These are phyloP conservation scores for Jackrogersella multiformis DNA, from an alignment of 495 filamentous ascomycete genomes.

Conservation along the genomic window DNA sequence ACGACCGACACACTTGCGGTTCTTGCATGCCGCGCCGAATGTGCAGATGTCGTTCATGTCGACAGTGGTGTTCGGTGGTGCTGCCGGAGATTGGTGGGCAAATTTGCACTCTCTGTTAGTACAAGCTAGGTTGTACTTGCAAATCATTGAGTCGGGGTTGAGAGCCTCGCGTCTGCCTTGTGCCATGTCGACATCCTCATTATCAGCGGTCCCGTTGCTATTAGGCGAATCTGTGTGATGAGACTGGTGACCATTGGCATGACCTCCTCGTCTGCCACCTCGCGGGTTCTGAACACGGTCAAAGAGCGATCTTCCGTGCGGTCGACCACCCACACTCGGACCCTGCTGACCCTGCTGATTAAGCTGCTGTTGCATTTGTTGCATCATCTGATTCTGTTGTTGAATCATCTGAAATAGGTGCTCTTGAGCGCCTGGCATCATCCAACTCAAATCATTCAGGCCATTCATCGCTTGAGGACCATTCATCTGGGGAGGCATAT, in stretches of 20 bases:
- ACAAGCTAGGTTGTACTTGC: constrained; percentile 88
- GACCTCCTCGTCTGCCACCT: constrained; percentile 50
- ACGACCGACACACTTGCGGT: constrained; percentile 87
- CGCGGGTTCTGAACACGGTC: constrained; percentile 72
- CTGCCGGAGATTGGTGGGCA: constrained; percentile 93
- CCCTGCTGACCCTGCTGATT: constrained; percentile 57
- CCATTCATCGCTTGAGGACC: constrained; percentile 49
- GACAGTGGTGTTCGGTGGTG: constrained; percentile 76
- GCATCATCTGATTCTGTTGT: constrained; percentile 89
- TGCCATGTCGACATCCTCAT: constrained; percentile 63
- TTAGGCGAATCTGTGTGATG: constrained; percentile 42
- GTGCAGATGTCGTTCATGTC: constrained; percentile 83
- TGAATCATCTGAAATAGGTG: constrained; percentile 86
- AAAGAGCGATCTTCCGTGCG: constrained; percentile 73
- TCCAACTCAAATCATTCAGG: constrained; percentile 55
- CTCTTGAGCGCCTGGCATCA: constrained; percentile 68
- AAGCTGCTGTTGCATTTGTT: constrained; percentile 69
- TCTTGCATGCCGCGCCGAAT: constrained; percentile 92
- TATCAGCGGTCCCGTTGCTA: constrained; percentile 40
- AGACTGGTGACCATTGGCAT: constrained; percentile 46
- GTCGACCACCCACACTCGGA: constrained; percentile 44
- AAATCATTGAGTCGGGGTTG: constrained; percentile 70
- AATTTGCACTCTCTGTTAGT: constrained; percentile 89
- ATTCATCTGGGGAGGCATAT: constrained; percentile 46
- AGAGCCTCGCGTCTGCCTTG: constrained; percentile 56